Evolutionary conservation across 2,329 filamentous ascomycete species (phyloP).

Genomic region (Diplodia sapinea): DNA sequence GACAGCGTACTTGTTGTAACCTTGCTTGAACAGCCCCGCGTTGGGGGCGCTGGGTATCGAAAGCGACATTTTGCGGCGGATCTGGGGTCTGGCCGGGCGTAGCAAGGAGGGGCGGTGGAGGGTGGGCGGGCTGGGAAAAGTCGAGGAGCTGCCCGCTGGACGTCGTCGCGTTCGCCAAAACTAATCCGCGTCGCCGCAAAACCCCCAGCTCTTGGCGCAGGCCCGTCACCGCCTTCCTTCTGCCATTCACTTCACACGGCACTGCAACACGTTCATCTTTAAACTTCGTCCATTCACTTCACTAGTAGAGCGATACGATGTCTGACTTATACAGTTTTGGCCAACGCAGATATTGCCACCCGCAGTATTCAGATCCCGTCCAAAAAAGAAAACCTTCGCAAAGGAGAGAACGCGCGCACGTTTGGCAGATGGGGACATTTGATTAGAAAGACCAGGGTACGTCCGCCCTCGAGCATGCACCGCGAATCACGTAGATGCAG

Average conservation of each 20-base stretch:
- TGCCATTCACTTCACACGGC: not conserved
- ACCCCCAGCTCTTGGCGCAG: constrained; percentile 17
- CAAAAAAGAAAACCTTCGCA: constrained; percentile 23
- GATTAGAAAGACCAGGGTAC: constrained; percentile 9
- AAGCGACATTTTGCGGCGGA: constrained; percentile 75
- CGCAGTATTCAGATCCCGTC: constrained; percentile 19
- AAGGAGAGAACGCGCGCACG: constrained; percentile 27
- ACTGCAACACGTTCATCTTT: not conserved
- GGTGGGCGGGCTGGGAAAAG: constrained; percentile 26
- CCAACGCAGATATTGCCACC: constrained; percentile 16
- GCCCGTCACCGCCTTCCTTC: constrained; percentile 18
- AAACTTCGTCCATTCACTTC: constrained; percentile 17
- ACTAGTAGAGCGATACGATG: constrained; percentile 7
- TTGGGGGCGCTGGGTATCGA: constrained; percentile 95
- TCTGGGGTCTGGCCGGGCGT: constrained; percentile 3
- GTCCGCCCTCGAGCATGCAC: constrained; percentile 17
- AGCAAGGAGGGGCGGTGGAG: not conserved
- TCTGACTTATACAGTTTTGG: constrained; percentile 16
- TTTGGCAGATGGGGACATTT: constrained; percentile 16
- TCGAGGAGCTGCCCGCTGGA: constrained; percentile 23
- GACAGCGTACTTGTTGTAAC: constrained; percentile 84
- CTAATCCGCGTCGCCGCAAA: constrained; percentile 18
- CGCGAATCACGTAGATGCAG: constrained; percentile 1
- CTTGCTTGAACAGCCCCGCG: constrained; percentile 89
- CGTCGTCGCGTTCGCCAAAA: constrained; percentile 30